Percentiles rank a stretch among this genome's conserved stretches.
phyloP scores from a whole-genome alignment of 2,329 filamentous ascomycete species.

The Septoria linicola region DNA sequence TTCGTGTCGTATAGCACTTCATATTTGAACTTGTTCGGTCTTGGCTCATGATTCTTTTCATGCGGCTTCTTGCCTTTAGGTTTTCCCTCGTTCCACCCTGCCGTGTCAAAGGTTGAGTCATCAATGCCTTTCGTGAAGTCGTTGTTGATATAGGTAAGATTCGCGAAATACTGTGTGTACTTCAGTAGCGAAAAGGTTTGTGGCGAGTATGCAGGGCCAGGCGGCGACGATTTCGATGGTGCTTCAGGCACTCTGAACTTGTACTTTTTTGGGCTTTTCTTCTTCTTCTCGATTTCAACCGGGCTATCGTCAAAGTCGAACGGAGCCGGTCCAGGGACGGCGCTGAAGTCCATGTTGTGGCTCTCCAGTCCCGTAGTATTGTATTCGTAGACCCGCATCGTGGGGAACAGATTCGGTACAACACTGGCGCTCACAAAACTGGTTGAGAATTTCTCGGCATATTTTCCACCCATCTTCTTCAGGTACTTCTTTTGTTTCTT shows the following conservation, averaged over 20 bases:
- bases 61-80: slow-evolving; percentile 58
- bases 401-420: slow-evolving; percentile 90
- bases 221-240: slow-evolving; percentile 69
- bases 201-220: slow-evolving; percentile 85
- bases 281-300: slow-evolving; percentile 48
- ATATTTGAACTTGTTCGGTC: slow-evolving; percentile 66
- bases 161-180: slow-evolving; percentile 90
- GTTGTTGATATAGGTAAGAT: slow-evolving; percentile 87
- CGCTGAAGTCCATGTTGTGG: background rate
- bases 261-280: slow-evolving; percentile 53
- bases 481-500: slow-evolving; percentile 57
- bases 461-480: slow-evolving; percentile 72
- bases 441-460: slow-evolving; percentile 80
- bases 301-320: slow-evolving; percentile 28
- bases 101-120: slow-evolving; percentile 32
- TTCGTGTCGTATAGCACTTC: slow-evolving; percentile 85
- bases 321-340: slow-evolving; percentile 23
- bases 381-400: slow-evolving; percentile 79
- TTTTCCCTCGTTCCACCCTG: slow-evolving; percentile 64
- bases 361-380: slow-evolving; percentile 76
- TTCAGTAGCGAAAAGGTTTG: slow-evolving; percentile 76
- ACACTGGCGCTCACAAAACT: slow-evolving; percentile 81
- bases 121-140: slow-evolving; percentile 47
- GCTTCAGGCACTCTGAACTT: slow-evolving; percentile 61
- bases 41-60: slow-evolving; percentile 51